Evolutionary conservation across 345 rosid species (phyloP).

Genomic region (Eucalyptus pumila): DNA sequence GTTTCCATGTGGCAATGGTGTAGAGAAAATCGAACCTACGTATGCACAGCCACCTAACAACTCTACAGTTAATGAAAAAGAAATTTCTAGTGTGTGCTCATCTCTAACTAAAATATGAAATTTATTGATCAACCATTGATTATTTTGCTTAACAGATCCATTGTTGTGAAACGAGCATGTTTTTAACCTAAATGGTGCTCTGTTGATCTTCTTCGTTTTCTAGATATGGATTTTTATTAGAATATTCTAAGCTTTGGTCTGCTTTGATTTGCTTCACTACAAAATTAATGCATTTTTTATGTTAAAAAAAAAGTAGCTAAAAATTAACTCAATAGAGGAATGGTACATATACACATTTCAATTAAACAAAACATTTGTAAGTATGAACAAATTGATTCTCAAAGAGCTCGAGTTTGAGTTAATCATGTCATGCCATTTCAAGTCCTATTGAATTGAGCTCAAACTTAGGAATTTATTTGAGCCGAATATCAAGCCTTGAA

Average conservation of each 20-base stretch:
- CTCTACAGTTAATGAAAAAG: neutral
- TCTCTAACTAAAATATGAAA: too few relatives aligned
- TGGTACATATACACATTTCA: too few relatives aligned
- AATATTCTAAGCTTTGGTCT: too few relatives aligned
- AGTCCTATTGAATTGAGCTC: neutral
- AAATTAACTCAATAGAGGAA: too few relatives aligned
- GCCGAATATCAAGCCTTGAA: neutral
- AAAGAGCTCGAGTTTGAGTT: neutral
- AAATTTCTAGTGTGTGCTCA: neutral
- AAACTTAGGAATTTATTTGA: neutral
- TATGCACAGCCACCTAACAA: neutral
- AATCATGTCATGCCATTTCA: neutral
- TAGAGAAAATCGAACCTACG: neutral
- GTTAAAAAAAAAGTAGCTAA: too few relatives aligned
- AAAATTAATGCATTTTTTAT: too few relatives aligned
- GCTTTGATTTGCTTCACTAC: too few relatives aligned
- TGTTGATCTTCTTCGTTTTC: too few relatives aligned
- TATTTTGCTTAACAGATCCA: neutral
- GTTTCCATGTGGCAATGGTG: neutral
- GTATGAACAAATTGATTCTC: neutral
- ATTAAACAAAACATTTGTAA: too few relatives aligned
- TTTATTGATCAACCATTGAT: neutral
- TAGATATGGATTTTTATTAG: neutral
- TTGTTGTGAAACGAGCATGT: too few relatives aligned
- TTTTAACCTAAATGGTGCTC: neutral